Conservation (phyloP, 441 rosid genomes). For the Adansonia madagascariensis region DNA sequence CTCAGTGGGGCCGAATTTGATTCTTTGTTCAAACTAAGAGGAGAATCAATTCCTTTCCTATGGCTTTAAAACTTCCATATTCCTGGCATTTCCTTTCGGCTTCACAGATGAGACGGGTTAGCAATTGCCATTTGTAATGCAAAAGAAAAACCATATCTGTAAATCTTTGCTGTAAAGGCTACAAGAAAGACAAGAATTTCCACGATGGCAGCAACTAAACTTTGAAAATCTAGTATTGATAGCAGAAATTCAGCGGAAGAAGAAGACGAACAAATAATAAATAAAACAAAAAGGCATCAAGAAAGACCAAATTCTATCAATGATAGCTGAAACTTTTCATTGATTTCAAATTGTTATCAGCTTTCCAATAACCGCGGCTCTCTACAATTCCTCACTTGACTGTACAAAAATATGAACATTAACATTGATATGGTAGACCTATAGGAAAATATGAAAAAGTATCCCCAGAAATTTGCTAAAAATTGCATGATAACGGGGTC, state of each 20-base stretch:
- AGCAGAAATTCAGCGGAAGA: background rate
- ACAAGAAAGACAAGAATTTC: background rate
- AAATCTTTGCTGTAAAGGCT: too few relatives aligned
- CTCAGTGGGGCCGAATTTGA: background rate
- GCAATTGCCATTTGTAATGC: too few relatives aligned
- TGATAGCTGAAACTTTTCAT: constrained; percentile 5
- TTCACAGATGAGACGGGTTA: too few relatives aligned
- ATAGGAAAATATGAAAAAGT: constrained; percentile 25
- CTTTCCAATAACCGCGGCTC: constrained; percentile 27
- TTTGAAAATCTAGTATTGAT: background rate
- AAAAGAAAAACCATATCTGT: too few relatives aligned
- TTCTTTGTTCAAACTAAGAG: background rate
- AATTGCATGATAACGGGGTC: constrained; percentile 59
- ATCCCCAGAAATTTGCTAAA: constrained; percentile 68
- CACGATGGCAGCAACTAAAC: background rate
- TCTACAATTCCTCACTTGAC: constrained; percentile 44
- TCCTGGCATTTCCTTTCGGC: background rate
- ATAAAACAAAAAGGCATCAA: background rate
- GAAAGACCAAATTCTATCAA: background rate
- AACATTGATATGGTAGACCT: constrained; percentile 28
- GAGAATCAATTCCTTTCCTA: background rate
- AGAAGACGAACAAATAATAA: background rate
- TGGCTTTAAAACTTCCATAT: background rate
- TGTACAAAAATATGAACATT: constrained; percentile 34
- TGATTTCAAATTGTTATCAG: constrained; percentile 10